phyloP scores from a whole-genome alignment of 495 filamentous ascomycete species.

The Entonaema liquescens region DNA sequence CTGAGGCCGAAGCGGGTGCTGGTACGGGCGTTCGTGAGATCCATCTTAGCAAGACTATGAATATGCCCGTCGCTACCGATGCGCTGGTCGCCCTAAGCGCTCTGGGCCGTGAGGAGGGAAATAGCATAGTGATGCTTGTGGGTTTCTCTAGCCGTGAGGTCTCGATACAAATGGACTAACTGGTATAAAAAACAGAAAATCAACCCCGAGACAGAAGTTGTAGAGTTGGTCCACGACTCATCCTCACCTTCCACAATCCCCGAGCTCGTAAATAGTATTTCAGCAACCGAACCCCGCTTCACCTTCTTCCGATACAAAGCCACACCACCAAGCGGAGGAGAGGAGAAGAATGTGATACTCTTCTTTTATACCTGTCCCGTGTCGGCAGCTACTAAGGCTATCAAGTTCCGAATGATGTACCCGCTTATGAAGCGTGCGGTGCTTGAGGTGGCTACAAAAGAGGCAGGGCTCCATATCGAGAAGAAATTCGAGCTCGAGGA shows the following conservation, averaged over 20 bases:
- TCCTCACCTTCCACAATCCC: constrained; percentile 54
- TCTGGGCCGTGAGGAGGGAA: constrained; percentile 60
- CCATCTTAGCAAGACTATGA: constrained; percentile 65
- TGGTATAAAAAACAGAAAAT: constrained; percentile 62
- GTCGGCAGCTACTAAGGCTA: constrained; percentile 67
- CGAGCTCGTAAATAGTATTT: constrained; percentile 70
- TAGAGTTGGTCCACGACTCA: constrained; percentile 71
- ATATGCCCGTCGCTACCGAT: constrained; percentile 73
- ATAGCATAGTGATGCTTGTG: constrained; percentile 82
- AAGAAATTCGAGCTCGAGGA: constrained; percentile 73
- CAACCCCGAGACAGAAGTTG: constrained; percentile 78
- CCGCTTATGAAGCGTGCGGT: constrained; percentile 81
- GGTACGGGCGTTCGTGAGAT: constrained; percentile 72
- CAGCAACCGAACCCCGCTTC: constrained; percentile 84
- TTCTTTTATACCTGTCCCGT: constrained; percentile 96
- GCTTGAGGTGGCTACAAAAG: constrained; percentile 69
- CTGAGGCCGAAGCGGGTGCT: constrained; percentile 78
- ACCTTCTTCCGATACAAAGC: constrained; percentile 83
- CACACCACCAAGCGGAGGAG: constrained; percentile 53
- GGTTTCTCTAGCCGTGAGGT: constrained; percentile 39
- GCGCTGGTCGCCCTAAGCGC: constrained; percentile 71
- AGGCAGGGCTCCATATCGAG: constrained; percentile 74
- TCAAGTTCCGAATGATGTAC: constrained; percentile 96
- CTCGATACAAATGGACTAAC: not conserved
- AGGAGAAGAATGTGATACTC: constrained; percentile 70